Conservation (phyloP, 2,329 filamentous ascomycete species). For the Talaromyces sp. region DNA sequence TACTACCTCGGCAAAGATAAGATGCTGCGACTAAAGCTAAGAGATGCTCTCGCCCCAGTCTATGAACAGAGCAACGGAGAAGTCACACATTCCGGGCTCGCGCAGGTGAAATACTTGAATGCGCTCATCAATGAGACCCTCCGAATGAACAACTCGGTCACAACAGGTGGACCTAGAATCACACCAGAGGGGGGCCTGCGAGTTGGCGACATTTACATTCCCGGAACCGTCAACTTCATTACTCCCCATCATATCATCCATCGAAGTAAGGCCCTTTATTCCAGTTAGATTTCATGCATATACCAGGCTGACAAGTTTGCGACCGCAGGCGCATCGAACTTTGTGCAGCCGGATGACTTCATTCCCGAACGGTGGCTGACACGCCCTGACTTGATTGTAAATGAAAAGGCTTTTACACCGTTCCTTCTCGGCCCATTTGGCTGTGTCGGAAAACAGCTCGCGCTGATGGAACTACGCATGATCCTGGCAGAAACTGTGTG, state of each 20-base stretch:
- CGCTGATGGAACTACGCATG: conserved; percentile 19
- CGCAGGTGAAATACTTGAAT: conserved; percentile 15
- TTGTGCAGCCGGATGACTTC: conserved; percentile 13
- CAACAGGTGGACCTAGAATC: conserved; percentile 29
- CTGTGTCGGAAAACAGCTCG: conserved; percentile 16
- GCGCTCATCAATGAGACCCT: conserved; percentile 29
- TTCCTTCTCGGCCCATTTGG: conserved; percentile 14
- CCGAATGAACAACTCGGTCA: conserved; percentile 34
- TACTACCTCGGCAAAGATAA: background rate
- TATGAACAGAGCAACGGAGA: background rate
- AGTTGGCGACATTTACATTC: conserved; percentile 25
- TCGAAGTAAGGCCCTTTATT: background rate
- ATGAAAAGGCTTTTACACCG: conserved; percentile 17
- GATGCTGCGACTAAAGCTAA: background rate
- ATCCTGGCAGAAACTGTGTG: background rate
- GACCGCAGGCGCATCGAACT: background rate
- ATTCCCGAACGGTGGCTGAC: conserved; percentile 21
- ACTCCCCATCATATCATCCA: conserved; percentile 18
- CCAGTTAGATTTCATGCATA: background rate
- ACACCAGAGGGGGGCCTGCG: conserved; percentile 31
- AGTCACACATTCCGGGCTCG: background rate
- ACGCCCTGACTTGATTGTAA: conserved; percentile 12
- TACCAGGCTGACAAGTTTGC: background rate
- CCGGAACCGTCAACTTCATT: conserved; percentile 20
- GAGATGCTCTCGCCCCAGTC: background rate